Conservation (phyloP, 2,329 filamentous ascomycete species). For the Xylariaceae sp. region DNA sequence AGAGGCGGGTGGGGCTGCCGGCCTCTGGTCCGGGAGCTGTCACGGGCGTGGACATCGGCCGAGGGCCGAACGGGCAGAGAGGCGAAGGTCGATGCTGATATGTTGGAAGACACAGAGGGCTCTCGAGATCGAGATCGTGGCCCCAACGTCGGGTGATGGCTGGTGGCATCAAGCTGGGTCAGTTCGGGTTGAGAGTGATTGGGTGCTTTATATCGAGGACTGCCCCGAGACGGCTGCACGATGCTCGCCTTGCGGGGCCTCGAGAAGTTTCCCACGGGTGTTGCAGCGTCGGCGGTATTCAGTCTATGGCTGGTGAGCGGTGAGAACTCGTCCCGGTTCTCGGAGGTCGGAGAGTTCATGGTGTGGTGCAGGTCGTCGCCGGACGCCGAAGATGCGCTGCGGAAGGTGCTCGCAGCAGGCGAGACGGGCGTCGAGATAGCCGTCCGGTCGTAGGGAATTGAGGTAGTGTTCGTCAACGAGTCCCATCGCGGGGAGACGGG, state of each 20-base stretch:
- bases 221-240: slow-evolving; percentile 32
- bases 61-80: slow-evolving; percentile 34
- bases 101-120: slow-evolving; percentile 40
- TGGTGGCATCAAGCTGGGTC: slow-evolving; percentile 13
- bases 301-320: slow-evolving; percentile 16
- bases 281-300: slow-evolving; percentile 25
- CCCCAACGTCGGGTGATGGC: slow-evolving; percentile 27
- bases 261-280: slow-evolving; percentile 50
- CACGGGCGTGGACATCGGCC: slow-evolving; percentile 29
- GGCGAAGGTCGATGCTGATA: slow-evolving; percentile 38
- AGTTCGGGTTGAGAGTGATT: slow-evolving; percentile 19
- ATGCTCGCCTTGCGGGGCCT: slow-evolving; percentile 49
- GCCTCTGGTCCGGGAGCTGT: slow-evolving; percentile 16
- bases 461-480: slow-evolving; percentile 25
- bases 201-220: slow-evolving; percentile 23
- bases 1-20: slow-evolving; percentile 18
- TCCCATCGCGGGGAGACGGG: slow-evolving; percentile 39
- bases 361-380: slow-evolving; percentile 13
- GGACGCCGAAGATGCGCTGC: slow-evolving; percentile 12
- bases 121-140: slow-evolving; percentile 36
- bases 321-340: slow-evolving; percentile 20
- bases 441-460: slow-evolving; percentile 17
- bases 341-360: slow-evolving; percentile 14
- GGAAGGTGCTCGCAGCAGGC: slow-evolving; percentile 11
- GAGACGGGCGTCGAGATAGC: slow-evolving; percentile 15